Conservation (phyloP, 2,329 filamentous ascomycete species). For the Zymoseptoria brevis region DNA sequence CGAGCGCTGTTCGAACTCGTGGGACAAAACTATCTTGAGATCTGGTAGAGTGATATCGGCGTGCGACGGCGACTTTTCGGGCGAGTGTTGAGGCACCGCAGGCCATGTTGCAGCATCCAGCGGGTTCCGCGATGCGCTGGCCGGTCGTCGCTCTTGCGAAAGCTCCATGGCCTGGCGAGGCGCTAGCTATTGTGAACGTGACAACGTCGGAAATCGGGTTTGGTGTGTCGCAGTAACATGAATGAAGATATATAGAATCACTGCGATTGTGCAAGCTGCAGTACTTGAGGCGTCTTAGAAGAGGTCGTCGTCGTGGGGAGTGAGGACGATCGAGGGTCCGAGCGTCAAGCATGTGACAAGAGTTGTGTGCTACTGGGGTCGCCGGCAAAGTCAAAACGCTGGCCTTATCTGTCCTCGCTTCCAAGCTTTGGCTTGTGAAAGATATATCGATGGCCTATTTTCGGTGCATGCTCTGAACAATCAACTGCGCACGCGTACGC, state of each 20-base stretch:
- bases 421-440: not conserved
- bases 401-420: not conserved
- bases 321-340: not conserved
- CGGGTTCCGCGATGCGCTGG: conserved; percentile 7
- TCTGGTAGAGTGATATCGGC: conserved; percentile 35
- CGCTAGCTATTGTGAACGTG: conserved; percentile 16
- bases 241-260: not conserved
- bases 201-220: conserved; percentile 11
- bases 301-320: not conserved
- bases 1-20: conserved; percentile 29
- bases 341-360: not conserved
- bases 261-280: not conserved
- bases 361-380: not conserved
- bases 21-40: conserved; percentile 37
- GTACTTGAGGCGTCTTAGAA: not conserved
- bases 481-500: not conserved
- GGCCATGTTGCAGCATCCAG: conserved; percentile 7
- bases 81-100: conserved; percentile 10
- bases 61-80: conserved; percentile 15
- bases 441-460: not conserved
- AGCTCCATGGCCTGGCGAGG: conserved; percentile 22
- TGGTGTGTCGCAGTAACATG: conserved; percentile 7
- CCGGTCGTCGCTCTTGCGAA: conserved; percentile 33
- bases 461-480: not conserved
- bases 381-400: not conserved